Base-by-base conservation (phyloP, 148 eudicot genomes). In the Camellia granthamiana region DNA sequence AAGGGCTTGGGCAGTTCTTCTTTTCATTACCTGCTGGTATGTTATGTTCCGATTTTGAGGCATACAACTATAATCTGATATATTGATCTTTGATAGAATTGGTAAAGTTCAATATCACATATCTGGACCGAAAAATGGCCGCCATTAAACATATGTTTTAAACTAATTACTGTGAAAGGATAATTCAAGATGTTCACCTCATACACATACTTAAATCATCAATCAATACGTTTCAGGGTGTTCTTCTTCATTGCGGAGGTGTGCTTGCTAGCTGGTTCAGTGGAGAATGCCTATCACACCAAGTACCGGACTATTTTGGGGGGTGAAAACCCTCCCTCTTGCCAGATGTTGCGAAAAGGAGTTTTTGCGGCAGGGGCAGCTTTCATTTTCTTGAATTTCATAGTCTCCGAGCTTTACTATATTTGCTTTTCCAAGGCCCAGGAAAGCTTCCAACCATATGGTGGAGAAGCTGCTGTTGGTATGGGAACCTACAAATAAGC, bases 341-440 rank as follows among this genome's bases (percentile, higher is more conserved):
- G 99, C 55, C 90, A 90, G 84, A 93, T 93, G 11, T 84, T 93
- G 60, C 90, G 99, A 75, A 92, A 93, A 86, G 98, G 99, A 64
- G 97, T 93, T 10, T 96, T 96, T 83, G 94, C 97, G 55, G 95
- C 99, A 5, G 98, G 94, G 19, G 99, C 99, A 21, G 93, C 97
- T 7, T 95, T 95, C 83, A 83, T 79, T 49, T 84, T 92, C 84
- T 86, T 92, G 85, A 92, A 95, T 0, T 81, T 84, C 79, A 89
- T 95, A 44, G 16, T 95, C 77, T 90, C 98, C 3, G 78, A 90
- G 77, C 88, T 95, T 65, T 95, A 92, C 85, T 92, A 90, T 78
- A 75, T 87, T 54, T 86, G 76, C 86, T 93, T 87, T 79, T 89
- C 97, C 67, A 93, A 83, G 82, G 90, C 95, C 0, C 81, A 82